Conservation (phyloP, 495 filamentous ascomycete genomes). For the Penicillium pancosmium region DNA sequence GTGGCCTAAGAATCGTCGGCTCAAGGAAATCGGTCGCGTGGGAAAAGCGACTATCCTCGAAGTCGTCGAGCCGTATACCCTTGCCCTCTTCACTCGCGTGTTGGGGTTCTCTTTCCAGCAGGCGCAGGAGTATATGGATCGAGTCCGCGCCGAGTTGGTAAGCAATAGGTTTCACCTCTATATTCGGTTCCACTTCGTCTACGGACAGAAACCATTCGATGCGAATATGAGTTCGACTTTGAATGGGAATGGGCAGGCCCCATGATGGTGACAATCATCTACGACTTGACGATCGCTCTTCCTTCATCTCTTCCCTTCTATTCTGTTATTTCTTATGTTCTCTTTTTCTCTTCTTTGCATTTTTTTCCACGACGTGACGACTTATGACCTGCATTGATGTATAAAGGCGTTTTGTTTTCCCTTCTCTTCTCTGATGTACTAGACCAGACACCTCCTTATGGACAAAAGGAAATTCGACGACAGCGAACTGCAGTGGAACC, state of each 20-base stretch:
- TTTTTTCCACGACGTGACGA: constrained; percentile 4
- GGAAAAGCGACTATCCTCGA: constrained; percentile 38
- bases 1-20: constrained; percentile 52
- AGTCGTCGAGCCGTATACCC: constrained; percentile 55
- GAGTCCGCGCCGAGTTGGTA: constrained; percentile 39
- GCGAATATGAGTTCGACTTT: background rate
- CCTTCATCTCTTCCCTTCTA: background rate
- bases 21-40: constrained; percentile 54
- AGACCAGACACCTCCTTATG: background rate
- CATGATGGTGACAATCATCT: background rate
- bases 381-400: constrained; percentile 19
- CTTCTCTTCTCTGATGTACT: constrained; percentile 3
- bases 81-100: constrained; percentile 58
- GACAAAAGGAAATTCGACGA: background rate
- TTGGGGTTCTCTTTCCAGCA: constrained; percentile 48
- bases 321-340: background rate
- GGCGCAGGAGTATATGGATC: constrained; percentile 36
- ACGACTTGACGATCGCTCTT: background rate
- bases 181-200: constrained; percentile 41
- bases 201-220: constrained; percentile 41
- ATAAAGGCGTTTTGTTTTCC: constrained; percentile 7
- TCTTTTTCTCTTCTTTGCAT: background rate
- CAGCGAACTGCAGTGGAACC: background rate
- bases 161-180: constrained; percentile 38
- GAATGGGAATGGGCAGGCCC: constrained; percentile 5